Conservation (phyloP, 768 basidiomycete genomes). For the Tricholoma bakamatsutake region DNA sequence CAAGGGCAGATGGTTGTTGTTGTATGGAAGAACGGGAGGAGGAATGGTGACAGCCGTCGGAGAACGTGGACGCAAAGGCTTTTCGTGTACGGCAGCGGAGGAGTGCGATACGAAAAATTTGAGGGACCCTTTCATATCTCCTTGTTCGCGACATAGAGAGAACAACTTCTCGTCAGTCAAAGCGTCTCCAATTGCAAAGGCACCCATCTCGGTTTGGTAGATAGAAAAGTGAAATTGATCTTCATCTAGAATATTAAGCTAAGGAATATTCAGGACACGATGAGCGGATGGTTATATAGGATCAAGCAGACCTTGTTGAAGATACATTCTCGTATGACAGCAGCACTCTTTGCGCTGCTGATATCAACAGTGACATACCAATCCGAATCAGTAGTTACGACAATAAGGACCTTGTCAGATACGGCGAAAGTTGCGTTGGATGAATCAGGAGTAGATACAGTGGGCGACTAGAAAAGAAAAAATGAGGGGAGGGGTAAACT, state of each 20-base stretch:
- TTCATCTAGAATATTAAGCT: conserved; percentile 82
- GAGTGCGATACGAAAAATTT: conserved; percentile 78
- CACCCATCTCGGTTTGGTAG: conserved; percentile 84
- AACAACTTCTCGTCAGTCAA: conserved; percentile 67
- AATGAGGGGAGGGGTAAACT: conserved; percentile 17
- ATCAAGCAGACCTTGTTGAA: conserved; percentile 59
- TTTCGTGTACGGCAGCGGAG: conserved; percentile 55
- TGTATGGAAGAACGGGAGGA: conserved; percentile 32
- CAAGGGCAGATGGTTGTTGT: conserved; percentile 35
- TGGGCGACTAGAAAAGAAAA: conserved; percentile 31
- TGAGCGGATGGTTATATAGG: conserved; percentile 2
- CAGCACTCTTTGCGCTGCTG: conserved; percentile 54
- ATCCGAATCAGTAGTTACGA: conserved; percentile 76
- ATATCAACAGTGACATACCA: conserved; percentile 70
- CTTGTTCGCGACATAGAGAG: conserved; percentile 62
- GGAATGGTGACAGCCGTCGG: conserved; percentile 27
- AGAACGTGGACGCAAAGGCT: conserved; percentile 27
- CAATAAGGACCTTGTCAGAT: conserved; percentile 43
- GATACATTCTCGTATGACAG: conserved; percentile 73
- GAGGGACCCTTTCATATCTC: conserved; percentile 74
- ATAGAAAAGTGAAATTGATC: conserved; percentile 67
- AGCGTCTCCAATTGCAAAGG: conserved; percentile 67
- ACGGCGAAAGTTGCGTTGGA: conserved; percentile 24
- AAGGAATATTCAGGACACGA: conserved; percentile 6
- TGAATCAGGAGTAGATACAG: conserved; percentile 30